Percentiles rank a stretch among this genome's conserved stretches.
These are phyloP conservation scores for Phlegmacium glaucopus DNA, from an alignment of 768 basidiomycete species.

Conservation along the genomic window DNA sequence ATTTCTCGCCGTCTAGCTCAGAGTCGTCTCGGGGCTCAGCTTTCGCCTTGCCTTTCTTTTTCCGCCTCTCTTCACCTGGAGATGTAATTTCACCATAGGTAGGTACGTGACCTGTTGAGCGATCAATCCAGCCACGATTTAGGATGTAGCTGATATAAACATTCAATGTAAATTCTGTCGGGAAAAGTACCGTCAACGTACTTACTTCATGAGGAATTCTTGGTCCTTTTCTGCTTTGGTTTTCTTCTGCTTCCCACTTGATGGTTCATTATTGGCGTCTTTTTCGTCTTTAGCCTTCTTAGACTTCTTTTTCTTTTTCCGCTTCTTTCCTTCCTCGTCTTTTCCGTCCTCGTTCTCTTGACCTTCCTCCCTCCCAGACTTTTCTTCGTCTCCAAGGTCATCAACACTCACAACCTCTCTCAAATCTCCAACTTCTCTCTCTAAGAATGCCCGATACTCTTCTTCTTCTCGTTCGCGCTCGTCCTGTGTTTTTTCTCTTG, in stretches of 20 bases:
- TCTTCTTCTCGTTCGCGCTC: slow-evolving; percentile 78
- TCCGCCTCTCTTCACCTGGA: slow-evolving; percentile 21
- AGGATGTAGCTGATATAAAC: slow-evolving; percentile 77
- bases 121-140: slow-evolving; percentile 97
- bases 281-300: slow-evolving; percentile 15
- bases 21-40: slow-evolving; percentile 25
- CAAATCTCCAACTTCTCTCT: slow-evolving; percentile 82
- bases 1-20: slow-evolving; percentile 10
- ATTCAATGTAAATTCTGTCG: neutral
- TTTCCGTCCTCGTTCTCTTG: slow-evolving; percentile 32
- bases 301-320: slow-evolving; percentile 30
- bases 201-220: slow-evolving; percentile 92
- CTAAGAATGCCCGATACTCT: slow-evolving; percentile 79
- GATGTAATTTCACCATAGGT: slow-evolving; percentile 81
- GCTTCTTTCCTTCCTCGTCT: slow-evolving; percentile 40
- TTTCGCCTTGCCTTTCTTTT: slow-evolving; percentile 28
- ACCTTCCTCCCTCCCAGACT: slow-evolving; percentile 10
- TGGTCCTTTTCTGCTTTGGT: slow-evolving; percentile 68
- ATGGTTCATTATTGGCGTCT: slow-evolving; percentile 16
- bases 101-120: slow-evolving; percentile 65
- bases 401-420: slow-evolving; percentile 63
- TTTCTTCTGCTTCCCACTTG: slow-evolving; percentile 21
- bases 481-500: slow-evolving; percentile 73
- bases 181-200: slow-evolving; percentile 34
- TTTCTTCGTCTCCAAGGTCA: slow-evolving; percentile 22